phyloP scores from a whole-genome alignment of 2,329 filamentous ascomycete genomes.

The Aureobasidium sp. region DNA sequence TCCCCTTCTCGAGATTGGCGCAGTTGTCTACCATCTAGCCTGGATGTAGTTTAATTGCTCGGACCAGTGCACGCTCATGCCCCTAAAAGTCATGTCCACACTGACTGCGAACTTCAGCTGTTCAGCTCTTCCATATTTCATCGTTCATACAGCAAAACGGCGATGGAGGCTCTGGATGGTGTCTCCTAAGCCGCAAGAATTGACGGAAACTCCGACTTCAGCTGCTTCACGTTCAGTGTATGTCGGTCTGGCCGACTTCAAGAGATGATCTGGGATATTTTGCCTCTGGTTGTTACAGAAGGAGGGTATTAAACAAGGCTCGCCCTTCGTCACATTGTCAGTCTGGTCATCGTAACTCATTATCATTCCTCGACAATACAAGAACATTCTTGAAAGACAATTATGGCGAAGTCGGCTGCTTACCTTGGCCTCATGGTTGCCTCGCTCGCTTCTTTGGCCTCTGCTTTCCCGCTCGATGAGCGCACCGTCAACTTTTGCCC shows the following conservation, averaged over 20 bases:
- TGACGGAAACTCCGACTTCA: neutral
- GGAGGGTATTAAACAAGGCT: neutral
- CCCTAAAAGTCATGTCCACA: neutral
- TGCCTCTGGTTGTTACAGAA: neutral
- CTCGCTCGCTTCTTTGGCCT: neutral
- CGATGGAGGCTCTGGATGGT: neutral
- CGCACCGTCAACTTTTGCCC: neutral
- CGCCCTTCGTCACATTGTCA: neutral
- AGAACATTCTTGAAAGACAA: neutral
- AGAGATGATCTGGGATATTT: neutral
- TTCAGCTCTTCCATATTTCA: neutral
- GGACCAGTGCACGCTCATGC: too few species aligned
- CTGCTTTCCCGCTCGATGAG: neutral
- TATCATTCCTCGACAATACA: neutral
- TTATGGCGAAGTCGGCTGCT: neutral
- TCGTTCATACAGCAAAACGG: neutral
- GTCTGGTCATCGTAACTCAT: neutral
- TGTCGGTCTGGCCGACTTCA: neutral
- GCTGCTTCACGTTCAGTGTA: neutral
- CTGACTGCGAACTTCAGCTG: neutral
- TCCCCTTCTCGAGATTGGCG: too few species aligned
- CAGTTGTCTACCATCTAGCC: too few species aligned
- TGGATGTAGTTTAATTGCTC: too few species aligned
- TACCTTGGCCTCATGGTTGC: constrained; percentile 25
- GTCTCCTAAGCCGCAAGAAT: neutral